A percentile compares a stretch with the other conserved stretches of the same genome.
Evolutionary conservation across 768 basidiomycete species (phyloP).

Genomic region (Leccinum truebloodii): DNA sequence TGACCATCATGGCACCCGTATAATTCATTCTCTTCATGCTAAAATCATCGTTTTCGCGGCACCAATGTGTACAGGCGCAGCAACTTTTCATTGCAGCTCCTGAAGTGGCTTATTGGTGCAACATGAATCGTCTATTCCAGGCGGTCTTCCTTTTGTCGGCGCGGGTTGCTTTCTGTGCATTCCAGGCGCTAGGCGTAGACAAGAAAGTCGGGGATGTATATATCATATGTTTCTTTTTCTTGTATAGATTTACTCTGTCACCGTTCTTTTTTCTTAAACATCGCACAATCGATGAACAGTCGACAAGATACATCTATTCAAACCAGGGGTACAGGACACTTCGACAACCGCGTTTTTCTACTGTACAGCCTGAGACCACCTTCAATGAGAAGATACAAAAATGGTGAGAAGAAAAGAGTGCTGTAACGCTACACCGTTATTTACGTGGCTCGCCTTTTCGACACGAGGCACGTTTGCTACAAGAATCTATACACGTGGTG

Average conservation of each 20-base stretch:
- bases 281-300: too few relatives aligned
- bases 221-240: neutral
- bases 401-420: too few relatives aligned
- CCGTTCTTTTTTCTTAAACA: neutral
- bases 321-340: too few relatives aligned
- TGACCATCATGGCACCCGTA: too few relatives aligned
- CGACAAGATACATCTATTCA: too few relatives aligned
- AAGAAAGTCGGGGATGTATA: constrained; percentile 11
- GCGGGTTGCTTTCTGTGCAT: neutral
- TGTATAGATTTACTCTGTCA: neutral
- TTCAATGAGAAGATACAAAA: neutral
- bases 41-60: constrained; percentile 9
- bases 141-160: constrained; percentile 13
- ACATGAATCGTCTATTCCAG: constrained; percentile 16
- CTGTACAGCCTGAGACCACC: neutral
- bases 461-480: neutral
- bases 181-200: constrained; percentile 11
- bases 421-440: too few relatives aligned
- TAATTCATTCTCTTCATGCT: neutral
- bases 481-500: neutral
- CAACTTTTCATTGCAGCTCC: constrained; percentile 31
- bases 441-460: neutral
- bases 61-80: constrained; percentile 36
- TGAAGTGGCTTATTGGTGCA: constrained; percentile 35
- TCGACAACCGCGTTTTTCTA: neutral